These are phyloP conservation scores for Articulospora tetracladia DNA, from an alignment of 495 filamentous ascomycete genomes.

Conservation along the genomic window DNA sequence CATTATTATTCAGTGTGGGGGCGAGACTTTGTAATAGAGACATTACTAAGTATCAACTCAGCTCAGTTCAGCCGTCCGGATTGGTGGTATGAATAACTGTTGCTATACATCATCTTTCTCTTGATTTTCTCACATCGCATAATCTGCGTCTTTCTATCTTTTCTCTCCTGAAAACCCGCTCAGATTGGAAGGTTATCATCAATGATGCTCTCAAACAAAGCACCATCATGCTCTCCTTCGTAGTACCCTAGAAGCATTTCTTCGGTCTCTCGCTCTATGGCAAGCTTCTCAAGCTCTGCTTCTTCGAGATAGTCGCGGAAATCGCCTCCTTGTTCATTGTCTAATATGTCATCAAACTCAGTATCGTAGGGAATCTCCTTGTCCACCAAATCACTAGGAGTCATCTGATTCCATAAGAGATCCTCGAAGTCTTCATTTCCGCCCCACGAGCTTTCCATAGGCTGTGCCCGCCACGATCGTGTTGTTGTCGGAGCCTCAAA, in stretches of 20 bases:
- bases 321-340: conserved; percentile 3
- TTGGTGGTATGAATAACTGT: no score
- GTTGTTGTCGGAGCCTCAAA: conserved; percentile 2
- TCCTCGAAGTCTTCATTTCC: background rate
- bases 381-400: background rate
- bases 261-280: conserved; percentile 12
- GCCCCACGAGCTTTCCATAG: background rate
- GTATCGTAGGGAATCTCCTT: background rate
- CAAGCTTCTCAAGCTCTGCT: conserved; percentile 13
- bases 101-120: no score
- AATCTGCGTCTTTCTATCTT: no score
- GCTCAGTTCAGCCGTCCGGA: no score
- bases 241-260: conserved; percentile 18
- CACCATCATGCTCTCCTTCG: background rate
- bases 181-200: no score
- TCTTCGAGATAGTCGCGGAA: conserved; percentile 16
- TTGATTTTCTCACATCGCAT: no score
- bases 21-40: no score
- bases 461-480: background rate
- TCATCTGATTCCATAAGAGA: background rate
- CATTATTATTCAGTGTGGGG: no score
- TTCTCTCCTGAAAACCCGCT: no score
- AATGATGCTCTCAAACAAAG: background rate
- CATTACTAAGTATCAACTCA: no score
- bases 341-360: background rate